Percentiles rank a stretch among this genome's conserved stretches.
These are phyloP conservation scores for Candida tetrigidarum DNA, from an alignment of 1,139 yeast species.

Conservation along the genomic window DNA sequence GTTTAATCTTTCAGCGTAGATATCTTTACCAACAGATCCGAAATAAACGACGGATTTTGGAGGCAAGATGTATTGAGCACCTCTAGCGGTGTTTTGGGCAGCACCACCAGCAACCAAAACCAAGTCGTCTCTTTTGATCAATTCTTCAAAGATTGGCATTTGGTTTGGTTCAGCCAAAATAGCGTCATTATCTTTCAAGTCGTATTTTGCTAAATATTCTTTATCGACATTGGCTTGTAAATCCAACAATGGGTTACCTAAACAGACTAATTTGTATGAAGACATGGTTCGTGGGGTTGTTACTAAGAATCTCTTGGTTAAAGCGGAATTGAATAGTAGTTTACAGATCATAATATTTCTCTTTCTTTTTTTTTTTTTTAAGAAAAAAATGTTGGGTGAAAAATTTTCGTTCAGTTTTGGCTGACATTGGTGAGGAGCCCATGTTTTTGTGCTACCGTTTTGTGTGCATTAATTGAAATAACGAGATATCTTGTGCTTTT, in stretches of 20 bases:
- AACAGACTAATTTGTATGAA: slow-evolving; percentile 46
- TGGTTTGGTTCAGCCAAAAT: slow-evolving; percentile 89
- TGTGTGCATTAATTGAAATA: too few species aligned
- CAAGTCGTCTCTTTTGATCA: slow-evolving; percentile 62
- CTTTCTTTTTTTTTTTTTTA: too few species aligned
- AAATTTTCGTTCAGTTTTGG: not conserved
- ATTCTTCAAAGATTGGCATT: slow-evolving; percentile 83
- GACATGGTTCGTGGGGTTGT: slow-evolving; percentile 29
- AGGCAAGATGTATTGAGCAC: slow-evolving; percentile 93
- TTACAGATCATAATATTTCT: not conserved
- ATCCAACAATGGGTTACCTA: slow-evolving; percentile 77
- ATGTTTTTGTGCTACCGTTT: not conserved
- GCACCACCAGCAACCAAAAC: slow-evolving; percentile 97
- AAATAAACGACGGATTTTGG: slow-evolving; percentile 84
- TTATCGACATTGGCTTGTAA: slow-evolving; percentile 79
- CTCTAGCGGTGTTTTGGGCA: slow-evolving; percentile 99
- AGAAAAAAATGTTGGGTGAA: slow-evolving; percentile 3
- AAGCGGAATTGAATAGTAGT: not conserved
- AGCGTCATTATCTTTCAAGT: slow-evolving; percentile 90
- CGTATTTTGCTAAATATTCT: slow-evolving; percentile 77
- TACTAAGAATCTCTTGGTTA: not conserved
- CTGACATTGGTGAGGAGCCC: not conserved
- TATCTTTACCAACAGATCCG: slow-evolving; percentile 95
- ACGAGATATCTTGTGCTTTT: too few species aligned
- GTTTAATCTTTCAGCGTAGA: slow-evolving; percentile 77